A percentile compares a stretch with the other conserved stretches of the same genome.
These are phyloP conservation scores for Penicillium sp. DNA, from an alignment of 2,329 filamentous ascomycete species.

Conservation along the genomic window DNA sequence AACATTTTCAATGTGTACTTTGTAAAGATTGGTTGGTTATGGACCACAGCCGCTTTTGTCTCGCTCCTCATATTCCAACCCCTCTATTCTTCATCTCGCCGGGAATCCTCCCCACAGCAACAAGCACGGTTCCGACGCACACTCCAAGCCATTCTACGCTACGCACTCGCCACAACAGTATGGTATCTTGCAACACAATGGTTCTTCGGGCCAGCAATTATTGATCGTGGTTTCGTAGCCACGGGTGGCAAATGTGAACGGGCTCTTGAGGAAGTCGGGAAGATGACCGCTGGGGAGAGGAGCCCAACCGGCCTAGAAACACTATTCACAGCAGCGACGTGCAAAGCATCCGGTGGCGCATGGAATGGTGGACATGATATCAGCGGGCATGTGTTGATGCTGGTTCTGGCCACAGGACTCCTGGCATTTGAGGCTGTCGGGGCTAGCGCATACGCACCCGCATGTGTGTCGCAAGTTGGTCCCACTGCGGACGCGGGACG, in stretches of 20 bases:
- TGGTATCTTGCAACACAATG: constrained; percentile 93
- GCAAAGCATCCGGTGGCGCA: constrained; percentile 73
- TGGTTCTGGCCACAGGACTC: constrained; percentile 79
- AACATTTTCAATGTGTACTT: constrained; percentile 92
- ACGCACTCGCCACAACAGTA: constrained; percentile 66
- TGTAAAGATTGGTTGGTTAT: constrained; percentile 93
- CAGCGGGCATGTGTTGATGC: constrained; percentile 88
- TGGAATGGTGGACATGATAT: constrained; percentile 98
- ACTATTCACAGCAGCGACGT: constrained; percentile 71
- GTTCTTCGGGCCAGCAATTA: constrained; percentile 88
- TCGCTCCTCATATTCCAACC: constrained; percentile 69
- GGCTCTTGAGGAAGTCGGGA: constrained; percentile 48
- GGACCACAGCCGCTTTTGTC: constrained; percentile 74
- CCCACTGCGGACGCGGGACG: constrained; percentile 40
- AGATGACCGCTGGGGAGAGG: constrained; percentile 9
- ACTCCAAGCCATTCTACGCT: constrained; percentile 65
- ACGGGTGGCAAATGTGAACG: constrained; percentile 81
- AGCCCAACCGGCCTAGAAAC: constrained; percentile 41
- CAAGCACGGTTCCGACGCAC: constrained; percentile 42
- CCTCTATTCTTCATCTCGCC: constrained; percentile 46
- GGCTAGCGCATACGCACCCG: constrained; percentile 54
- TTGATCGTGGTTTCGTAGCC: constrained; percentile 84
- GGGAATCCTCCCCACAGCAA: constrained; percentile 21
- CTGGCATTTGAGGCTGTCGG: constrained; percentile 73
- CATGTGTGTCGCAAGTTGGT: constrained; percentile 15